Evolutionary conservation across 495 filamentous ascomycete species (phyloP), one percentile per base, ranked within the genome.

Genomic region (Cercophora sp.): DNA sequence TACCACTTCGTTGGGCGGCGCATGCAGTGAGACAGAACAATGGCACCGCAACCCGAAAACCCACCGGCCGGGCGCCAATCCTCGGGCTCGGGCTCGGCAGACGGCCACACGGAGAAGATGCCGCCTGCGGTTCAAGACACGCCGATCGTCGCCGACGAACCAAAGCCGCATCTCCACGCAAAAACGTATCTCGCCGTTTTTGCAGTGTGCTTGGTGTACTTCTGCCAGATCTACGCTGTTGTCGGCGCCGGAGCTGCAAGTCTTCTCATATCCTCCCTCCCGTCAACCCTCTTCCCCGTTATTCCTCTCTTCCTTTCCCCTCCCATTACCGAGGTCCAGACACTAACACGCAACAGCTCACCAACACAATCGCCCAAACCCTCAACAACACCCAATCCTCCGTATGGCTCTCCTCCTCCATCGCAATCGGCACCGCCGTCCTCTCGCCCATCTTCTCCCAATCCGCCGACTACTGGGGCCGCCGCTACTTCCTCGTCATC

Each of bases 381-480:
- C 59, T 62, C 24, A 56, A 56, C 24, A 42, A 50, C 43, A 48
- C 57, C 20, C 34, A 18, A 13, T 34, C 57, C 46, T 26, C 15
- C 13, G 55, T 60, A 16, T 69, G 66, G 64, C 55, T 68, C 11
- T 37, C 65, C 6, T 50, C 62, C 8, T 51, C 60, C 29, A 58
- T 68, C 48, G 55, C 63, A 45, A 68, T 68, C 51, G 49, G 65
- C 18, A 68, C 65, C 0, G 55, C 56, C 15, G 61, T 66, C 19
- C 58, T 68, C 16, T 29, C 51, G 15, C 63, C 65, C 41, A 56
- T 60, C 46, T 55, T 67, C 8, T 64, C 66, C 3, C 70, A 72
- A 39, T 68, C 68, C 0, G 60, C 64, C 32, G 70, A 72, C 39
- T 68, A 67, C 48, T 72, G 70, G 70, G 63, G 66, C 3, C 62